Base-by-base conservation (phyloP, 2,329 filamentous ascomycete species). In the Ophiostoma populinum region DNA sequence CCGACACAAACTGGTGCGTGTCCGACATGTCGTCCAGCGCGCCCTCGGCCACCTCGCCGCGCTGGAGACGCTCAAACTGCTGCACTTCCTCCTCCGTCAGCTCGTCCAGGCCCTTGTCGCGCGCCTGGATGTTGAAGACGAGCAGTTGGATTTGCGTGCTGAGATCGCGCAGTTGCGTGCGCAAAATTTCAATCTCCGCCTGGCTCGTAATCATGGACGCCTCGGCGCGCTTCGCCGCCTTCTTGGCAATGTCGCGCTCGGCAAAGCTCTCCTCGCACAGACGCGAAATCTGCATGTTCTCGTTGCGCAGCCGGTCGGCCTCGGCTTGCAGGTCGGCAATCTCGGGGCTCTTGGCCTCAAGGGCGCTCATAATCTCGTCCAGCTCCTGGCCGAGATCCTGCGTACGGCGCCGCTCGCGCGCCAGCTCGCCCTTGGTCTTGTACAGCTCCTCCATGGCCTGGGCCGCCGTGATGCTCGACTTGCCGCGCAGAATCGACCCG, bases 131-230 rank as follows among this genome's bases (percentile, higher is more conserved):
- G 53, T 93, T 87, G 54, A 92, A 80, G 5, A 94, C 67, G 6
- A 98, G 67, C 50, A 92, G 76, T 53, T 92, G 92, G 43, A 94
- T 72, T 54, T 98, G 86, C 1, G 80, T 76, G 47, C 85, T 85
- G 15, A 92, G 67, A 53, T 95, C 90, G 22, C 87, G 79, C 7
- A 95, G 63, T 51, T 94, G 85, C 44, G 85, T 80, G 34, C 79
- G 78, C 17, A 92, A 62, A 25, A 94, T 81, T 40, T 80, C 75
- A 21, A 70, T 66, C 55, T 95, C 85, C 2, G 70, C 63, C 41
- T 73, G 65, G 0, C 65, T 60, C 1, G 62, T 70, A 17, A 62
- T 66, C 37, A 85, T 65, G 38, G 81, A 69, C n/a, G 70, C 70
- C 50, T 90, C 76, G 35, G 77, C 78, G 55, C 80, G 87, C 44